These are phyloP conservation scores for Glarea lozoyensis DNA, from an alignment of 495 filamentous ascomycete genomes.

Conservation along the genomic window DNA sequence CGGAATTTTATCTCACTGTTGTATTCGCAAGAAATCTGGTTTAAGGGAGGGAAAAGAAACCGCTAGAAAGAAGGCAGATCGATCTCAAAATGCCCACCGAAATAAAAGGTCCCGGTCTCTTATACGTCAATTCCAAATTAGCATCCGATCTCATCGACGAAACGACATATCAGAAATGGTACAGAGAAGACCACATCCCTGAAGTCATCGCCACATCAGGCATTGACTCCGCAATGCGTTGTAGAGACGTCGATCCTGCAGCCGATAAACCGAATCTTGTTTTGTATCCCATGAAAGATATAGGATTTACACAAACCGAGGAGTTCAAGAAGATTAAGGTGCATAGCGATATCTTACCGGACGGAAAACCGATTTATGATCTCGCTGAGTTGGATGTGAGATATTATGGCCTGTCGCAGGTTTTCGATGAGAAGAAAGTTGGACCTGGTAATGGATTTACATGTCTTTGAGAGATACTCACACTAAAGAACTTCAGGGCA, in stretches of 20 bases:
- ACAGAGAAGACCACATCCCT: constrained; percentile 24
- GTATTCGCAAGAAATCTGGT: too few species aligned
- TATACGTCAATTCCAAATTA: constrained; percentile 6
- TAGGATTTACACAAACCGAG: constrained; percentile 20
- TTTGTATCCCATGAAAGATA: constrained; percentile 22
- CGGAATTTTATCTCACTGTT: too few species aligned
- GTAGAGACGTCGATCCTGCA: constrained; percentile 13
- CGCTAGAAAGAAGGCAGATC: too few species aligned
- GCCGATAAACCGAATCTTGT: constrained; percentile 19
- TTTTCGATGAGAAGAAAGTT: constrained; percentile 13
- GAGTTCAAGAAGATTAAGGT: constrained; percentile 23
- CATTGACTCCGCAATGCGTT: constrained; percentile 22
- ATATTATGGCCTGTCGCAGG: constrained; percentile 14
- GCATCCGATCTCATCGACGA: not conserved
- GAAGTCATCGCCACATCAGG: constrained; percentile 22
- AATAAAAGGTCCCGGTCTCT: not conserved
- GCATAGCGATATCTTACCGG: constrained; percentile 21
- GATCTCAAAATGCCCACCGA: not conserved
- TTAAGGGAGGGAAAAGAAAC: too few species aligned
- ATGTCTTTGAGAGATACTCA: constrained; percentile 7
- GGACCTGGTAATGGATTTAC: constrained; percentile 12
- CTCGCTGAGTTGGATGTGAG: constrained; percentile 20
- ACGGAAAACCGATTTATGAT: constrained; percentile 15
- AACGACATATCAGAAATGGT: constrained; percentile 20
- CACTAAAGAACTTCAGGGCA: not conserved